These are phyloP conservation scores for Nitzschia sp. DNA, from an alignment of 108 stramenopile species.

Conservation along the genomic window DNA sequence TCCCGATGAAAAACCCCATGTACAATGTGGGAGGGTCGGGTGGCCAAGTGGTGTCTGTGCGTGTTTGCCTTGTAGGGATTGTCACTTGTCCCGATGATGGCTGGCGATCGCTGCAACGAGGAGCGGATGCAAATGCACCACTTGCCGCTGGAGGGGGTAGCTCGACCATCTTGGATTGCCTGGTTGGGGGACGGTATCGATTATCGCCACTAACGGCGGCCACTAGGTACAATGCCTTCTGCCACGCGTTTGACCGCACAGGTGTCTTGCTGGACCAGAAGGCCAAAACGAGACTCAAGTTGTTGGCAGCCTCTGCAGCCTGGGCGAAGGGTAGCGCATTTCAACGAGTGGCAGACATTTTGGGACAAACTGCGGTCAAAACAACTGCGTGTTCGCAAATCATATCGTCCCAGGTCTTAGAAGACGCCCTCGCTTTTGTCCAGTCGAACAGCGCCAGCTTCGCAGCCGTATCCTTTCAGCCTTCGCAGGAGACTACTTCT, in stretches of 20 bases:
- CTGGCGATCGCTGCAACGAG: slow-evolving; percentile 32
- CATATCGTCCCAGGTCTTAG: slow-evolving; percentile 36
- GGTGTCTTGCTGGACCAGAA: slow-evolving; percentile 37
- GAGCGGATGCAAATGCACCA: neutral
- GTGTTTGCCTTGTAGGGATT: slow-evolving; percentile 76
- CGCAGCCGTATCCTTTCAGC: slow-evolving; percentile 23
- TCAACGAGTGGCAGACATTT: slow-evolving; percentile 39
- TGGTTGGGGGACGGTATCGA: slow-evolving; percentile 56
- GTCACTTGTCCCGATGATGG: slow-evolving; percentile 69
- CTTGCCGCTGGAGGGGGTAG: slow-evolving; percentile 8
- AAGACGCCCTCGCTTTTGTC: slow-evolving; percentile 36
- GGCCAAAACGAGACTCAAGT: slow-evolving; percentile 41
- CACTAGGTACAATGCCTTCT: slow-evolving; percentile 55
- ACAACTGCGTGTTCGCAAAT: neutral
- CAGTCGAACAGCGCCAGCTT: slow-evolving; percentile 12
- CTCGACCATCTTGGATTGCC: slow-evolving; percentile 48
- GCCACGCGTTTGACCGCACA: slow-evolving; percentile 42
- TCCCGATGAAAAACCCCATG: slow-evolving; percentile 64
- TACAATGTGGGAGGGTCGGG: slow-evolving; percentile 51
- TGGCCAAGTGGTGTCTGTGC: slow-evolving; percentile 49
- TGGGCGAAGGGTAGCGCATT: slow-evolving; percentile 62
- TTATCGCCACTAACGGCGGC: slow-evolving; percentile 51
- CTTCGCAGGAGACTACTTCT: neutral
- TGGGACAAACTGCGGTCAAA: slow-evolving; percentile 19
- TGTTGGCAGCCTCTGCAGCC: slow-evolving; percentile 53